Percentiles rank a stretch among this genome's conserved stretches.
phyloP scores from a whole-genome alignment of 2,329 filamentous ascomycete genomes.

The Neofusicoccum laricinum region DNA sequence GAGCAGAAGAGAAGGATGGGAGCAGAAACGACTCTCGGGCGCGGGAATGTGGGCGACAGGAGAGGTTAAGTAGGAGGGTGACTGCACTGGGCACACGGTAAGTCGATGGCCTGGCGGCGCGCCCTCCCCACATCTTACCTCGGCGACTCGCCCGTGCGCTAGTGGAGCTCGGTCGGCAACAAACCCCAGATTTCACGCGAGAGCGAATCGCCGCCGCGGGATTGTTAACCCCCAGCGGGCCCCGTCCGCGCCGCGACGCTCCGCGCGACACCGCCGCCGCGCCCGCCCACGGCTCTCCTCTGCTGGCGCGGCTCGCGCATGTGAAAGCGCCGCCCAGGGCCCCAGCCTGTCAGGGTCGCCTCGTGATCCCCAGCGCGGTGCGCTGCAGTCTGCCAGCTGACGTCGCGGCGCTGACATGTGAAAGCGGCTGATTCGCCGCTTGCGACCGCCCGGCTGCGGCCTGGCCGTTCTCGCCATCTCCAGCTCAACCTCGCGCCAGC shows the following conservation, averaged over 20 bases:
- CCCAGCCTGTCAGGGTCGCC: conserved; percentile 10
- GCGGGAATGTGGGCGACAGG: not conserved
- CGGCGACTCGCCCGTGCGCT: conserved; percentile 17
- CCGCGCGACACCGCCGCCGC: not conserved
- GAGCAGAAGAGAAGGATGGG: not conserved
- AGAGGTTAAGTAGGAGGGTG: conserved; percentile 7
- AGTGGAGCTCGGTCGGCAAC: conserved; percentile 14
- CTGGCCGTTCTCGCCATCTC: no score
- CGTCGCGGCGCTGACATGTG: conserved; percentile 8
- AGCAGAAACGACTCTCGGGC: not conserved
- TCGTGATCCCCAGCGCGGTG: not conserved
- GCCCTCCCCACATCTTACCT: conserved; percentile 15
- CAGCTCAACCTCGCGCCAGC: no score
- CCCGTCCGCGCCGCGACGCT: not conserved
- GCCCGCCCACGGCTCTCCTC: not conserved
- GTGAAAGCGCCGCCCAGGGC: not conserved
- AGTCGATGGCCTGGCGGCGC: not conserved
- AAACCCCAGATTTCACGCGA: conserved; percentile 11
- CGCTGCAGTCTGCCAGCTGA: conserved; percentile 7
- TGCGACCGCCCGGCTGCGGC: not conserved
- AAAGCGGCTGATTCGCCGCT: conserved; percentile 3
- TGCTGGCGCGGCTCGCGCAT: conserved; percentile 1
- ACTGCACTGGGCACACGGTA: no score
- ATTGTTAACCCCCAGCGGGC: conserved; percentile 12
- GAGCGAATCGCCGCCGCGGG: conserved; percentile 5